Conservation (phyloP, 2,329 filamentous ascomycete genomes). For the Zymoseptoria ardabiliae region DNA sequence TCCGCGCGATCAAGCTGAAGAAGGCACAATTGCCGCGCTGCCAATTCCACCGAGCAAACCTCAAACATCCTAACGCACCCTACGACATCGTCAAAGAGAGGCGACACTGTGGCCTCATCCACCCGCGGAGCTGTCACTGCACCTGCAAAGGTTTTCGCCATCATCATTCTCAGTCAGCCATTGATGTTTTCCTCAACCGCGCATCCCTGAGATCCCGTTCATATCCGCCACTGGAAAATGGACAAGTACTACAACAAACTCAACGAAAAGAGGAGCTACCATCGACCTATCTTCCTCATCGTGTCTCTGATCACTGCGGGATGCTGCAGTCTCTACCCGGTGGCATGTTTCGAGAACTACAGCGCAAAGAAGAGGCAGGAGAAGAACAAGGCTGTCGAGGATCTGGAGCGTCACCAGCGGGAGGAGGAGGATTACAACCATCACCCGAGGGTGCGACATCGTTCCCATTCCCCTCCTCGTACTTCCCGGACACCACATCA, state of each 20-base stretch:
- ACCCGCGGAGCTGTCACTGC: neutral
- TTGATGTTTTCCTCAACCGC: neutral
- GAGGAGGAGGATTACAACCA: conserved; percentile 21
- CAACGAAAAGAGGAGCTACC: conserved; percentile 27
- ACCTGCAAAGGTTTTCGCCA: neutral
- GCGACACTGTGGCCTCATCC: neutral
- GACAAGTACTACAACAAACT: conserved; percentile 22
- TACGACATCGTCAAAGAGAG: neutral
- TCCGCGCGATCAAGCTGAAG: neutral
- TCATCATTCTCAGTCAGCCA: neutral
- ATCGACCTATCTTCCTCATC: conserved; percentile 27
- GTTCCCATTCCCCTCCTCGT: conserved; percentile 22
- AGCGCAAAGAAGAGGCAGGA: conserved; percentile 26
- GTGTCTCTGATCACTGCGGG: conserved; percentile 25
- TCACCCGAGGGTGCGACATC: conserved; percentile 18
- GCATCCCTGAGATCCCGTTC: neutral
- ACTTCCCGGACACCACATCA: conserved; percentile 17
- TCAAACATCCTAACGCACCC: neutral
- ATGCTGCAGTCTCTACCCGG: conserved; percentile 30
- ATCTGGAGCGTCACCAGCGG: conserved; percentile 20
- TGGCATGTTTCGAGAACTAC: conserved; percentile 31
- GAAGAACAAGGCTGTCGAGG: conserved; percentile 16
- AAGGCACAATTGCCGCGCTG: neutral
- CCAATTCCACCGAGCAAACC: neutral
- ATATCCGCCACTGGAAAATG: neutral